phyloP scores from a whole-genome alignment of 768 basidiomycete species.

The Scleroderma bovista region DNA sequence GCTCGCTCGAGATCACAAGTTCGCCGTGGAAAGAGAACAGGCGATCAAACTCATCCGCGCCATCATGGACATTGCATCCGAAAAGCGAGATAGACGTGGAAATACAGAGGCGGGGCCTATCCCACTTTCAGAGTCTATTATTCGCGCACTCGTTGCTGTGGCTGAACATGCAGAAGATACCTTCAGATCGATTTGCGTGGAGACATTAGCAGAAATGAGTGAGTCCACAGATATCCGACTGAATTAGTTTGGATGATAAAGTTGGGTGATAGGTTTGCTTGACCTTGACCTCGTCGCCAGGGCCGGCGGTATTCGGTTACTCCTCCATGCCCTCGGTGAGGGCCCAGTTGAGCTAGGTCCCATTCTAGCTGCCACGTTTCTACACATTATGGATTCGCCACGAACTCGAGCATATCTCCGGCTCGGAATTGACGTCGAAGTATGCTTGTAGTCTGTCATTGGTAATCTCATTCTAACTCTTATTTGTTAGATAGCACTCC shows the following conservation, averaged over 20 bases:
- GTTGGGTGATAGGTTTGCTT: slow-evolving; percentile 60
- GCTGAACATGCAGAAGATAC: slow-evolving; percentile 92
- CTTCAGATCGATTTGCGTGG: slow-evolving; percentile 73
- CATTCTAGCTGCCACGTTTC: slow-evolving; percentile 71
- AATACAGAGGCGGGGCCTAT: slow-evolving; percentile 40
- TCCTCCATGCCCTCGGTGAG: slow-evolving; percentile 85
- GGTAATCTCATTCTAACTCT: not conserved
- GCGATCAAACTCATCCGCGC: slow-evolving; percentile 84
- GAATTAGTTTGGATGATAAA: slow-evolving; percentile 6
- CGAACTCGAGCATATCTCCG: slow-evolving; percentile 70
- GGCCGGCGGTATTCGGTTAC: slow-evolving; percentile 79
- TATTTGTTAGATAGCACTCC: slow-evolving; percentile 63
- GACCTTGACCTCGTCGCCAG: slow-evolving; percentile 79
- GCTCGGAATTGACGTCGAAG: slow-evolving; percentile 87
- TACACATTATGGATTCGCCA: slow-evolving; percentile 83
- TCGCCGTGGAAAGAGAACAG: slow-evolving; percentile 85
- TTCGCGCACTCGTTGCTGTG: slow-evolving; percentile 88
- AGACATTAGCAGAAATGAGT: slow-evolving; percentile 90
- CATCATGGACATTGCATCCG: slow-evolving; percentile 72
- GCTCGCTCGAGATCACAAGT: slow-evolving; percentile 78
- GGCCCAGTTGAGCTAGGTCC: slow-evolving; percentile 80
- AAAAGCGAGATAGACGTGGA: slow-evolving; percentile 39
- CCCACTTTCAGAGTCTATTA: slow-evolving; percentile 66
- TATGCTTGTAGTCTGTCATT: slow-evolving; percentile 26
- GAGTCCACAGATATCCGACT: slow-evolving; percentile 23